Base-by-base conservation (phyloP, 2,329 filamentous ascomycete species). In the Talaromyces sp. region DNA sequence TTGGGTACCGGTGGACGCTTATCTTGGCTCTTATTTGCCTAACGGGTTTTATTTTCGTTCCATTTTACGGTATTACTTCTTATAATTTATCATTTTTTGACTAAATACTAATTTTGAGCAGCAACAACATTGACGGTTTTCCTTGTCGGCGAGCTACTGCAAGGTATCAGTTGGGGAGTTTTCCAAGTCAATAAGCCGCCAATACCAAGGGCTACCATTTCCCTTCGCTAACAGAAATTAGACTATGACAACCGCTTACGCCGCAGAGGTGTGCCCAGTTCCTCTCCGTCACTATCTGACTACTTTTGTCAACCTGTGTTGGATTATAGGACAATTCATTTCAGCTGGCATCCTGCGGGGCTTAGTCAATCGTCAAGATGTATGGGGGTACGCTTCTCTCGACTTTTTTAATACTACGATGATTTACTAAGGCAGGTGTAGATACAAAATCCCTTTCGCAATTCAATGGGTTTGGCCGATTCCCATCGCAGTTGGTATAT, bases 251-350 rank as follows among this genome's bases (percentile, higher is more conserved):
- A 70, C 70, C 7, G 70, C 74, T 5, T 78, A 78, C 61, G 75
- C 75, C 7, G 67, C 74, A 1, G 76, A 78, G 59, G 73, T 78
- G 3, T 71, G 68, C 8, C 75, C 75, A 7, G 69, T 75, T 4
- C 68, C 65, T 3, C 66, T 76, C 7, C 69, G 75, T 57, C 63
- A 67, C 6, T 74, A 75, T 47, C 60, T 72, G 57, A 76, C 73
- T 2, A 73, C 69, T n/a, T 75, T 73, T 63, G 71, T 76, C 57
- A 76, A 76, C 60, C 65, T 78, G 6, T 77, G 75, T 65, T 79
- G 76, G 76, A 73, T 72, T 8, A 69, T 78, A 34, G 77, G 77
- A 3, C 75, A 79, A 61, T 66, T 79, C 10, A 65, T 78, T 31
- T 71, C 67, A 8, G 68, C 72, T 4, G 75, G 74, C 18, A 68